phyloP scores from a whole-genome alignment of 257 asterid species.

The Scutellaria galericulata region DNA sequence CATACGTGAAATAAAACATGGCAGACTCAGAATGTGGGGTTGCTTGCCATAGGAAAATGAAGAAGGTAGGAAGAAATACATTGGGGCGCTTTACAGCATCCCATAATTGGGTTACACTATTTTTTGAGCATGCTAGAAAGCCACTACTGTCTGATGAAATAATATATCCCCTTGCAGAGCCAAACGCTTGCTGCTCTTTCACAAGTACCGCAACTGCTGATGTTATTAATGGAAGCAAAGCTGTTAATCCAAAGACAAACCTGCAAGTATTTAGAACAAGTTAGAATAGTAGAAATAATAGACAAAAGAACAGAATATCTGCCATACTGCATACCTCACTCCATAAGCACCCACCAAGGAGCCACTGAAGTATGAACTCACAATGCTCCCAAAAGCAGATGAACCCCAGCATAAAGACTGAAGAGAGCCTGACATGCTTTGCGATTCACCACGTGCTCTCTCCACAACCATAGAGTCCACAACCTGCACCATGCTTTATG shows the following conservation, averaged over 20 bases:
- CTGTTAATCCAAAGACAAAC: constrained; percentile 94
- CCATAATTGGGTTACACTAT: constrained; percentile 65
- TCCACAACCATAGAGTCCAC: constrained; percentile 99
- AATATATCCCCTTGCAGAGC: constrained; percentile 51
- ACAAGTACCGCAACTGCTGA: constrained; percentile 96
- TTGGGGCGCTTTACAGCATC: constrained; percentile 77
- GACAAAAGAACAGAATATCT: constrained; percentile 23
- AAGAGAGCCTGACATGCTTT: constrained; percentile 96
- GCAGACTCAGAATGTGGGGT: constrained; percentile 98
- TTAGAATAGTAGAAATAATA: constrained; percentile 1
- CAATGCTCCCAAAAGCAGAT: constrained; percentile 94
- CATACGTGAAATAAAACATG: constrained; percentile 97
- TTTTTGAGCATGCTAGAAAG: constrained; percentile 60
- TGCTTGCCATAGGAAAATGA: constrained; percentile 93
- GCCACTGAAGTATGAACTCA: constrained; percentile 97
- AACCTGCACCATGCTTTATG: constrained; percentile 61
- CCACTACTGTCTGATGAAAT: constrained; percentile 47
- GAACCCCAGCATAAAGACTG: constrained; percentile 99
- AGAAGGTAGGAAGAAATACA: constrained; percentile 89
- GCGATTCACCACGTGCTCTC: constrained; percentile 99
- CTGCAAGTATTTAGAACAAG: constrained; percentile 50
- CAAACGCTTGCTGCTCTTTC: constrained; percentile 67
- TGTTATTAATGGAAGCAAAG: constrained; percentile 90
- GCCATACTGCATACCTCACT: constrained; percentile 65
- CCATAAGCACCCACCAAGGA: constrained; percentile 95